Percentiles rank a stretch among this genome's conserved stretches.
phyloP scores from a whole-genome alignment of 1,284 basidiomycete species.

The Malassezia equina region DNA sequence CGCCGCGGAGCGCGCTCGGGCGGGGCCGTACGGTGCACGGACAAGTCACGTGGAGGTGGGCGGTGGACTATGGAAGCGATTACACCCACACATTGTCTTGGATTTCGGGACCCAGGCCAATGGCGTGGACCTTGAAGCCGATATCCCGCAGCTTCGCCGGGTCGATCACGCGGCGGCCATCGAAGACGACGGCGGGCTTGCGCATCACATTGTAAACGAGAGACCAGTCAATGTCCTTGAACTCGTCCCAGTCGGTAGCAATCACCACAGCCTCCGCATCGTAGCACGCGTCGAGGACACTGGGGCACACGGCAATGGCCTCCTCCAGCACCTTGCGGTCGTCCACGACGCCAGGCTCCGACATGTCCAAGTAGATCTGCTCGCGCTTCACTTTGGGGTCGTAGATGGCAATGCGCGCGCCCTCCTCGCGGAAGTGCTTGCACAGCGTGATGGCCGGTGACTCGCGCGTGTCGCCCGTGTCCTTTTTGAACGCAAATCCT shows the following conservation, averaged over 20 bases:
- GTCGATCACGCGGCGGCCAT: constrained; percentile 77
- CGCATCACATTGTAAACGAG: constrained; percentile 76
- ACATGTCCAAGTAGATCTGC: constrained; percentile 54
- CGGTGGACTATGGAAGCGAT: not conserved
- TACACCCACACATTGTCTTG: constrained; percentile 42
- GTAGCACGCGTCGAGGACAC: constrained; percentile 75
- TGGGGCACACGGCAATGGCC: constrained; percentile 66
- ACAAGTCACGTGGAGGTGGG: not conserved
- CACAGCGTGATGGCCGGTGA: constrained; percentile 91
- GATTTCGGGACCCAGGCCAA: constrained; percentile 47
- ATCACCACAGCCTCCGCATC: constrained; percentile 84
- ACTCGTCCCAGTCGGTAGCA: constrained; percentile 67
- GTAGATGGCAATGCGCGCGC: constrained; percentile 74
- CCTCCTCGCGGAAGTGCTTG: constrained; percentile 83
- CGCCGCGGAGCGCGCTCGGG: not conserved
- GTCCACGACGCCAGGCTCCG: constrained; percentile 54
- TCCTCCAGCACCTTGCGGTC: constrained; percentile 60
- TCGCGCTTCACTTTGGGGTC: constrained; percentile 66
- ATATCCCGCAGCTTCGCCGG: constrained; percentile 67
- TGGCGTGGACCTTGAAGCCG: constrained; percentile 71
- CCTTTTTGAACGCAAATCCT: constrained; percentile 58
- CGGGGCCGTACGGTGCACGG: not conserved
- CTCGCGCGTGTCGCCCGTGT: constrained; percentile 58
- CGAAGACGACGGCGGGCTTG: constrained; percentile 70
- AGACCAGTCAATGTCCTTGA: constrained; percentile 80